These are phyloP conservation scores for Plasmodium inui DNA, from an alignment of 169 alveolate genomes.

Conservation along the genomic window DNA sequence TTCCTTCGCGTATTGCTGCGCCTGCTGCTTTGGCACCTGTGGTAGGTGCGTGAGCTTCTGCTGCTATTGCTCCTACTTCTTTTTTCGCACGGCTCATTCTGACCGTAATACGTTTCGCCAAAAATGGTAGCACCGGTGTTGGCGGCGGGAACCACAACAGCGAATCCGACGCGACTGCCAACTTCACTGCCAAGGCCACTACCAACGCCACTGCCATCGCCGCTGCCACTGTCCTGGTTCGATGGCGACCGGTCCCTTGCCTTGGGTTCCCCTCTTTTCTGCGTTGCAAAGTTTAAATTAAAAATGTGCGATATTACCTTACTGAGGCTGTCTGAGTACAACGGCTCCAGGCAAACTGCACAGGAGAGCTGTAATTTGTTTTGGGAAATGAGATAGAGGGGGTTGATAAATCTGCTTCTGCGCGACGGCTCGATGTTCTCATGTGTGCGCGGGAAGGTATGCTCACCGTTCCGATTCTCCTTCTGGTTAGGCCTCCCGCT, in stretches of 20 bases:
- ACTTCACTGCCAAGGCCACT: not conserved
- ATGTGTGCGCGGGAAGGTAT: not conserved
- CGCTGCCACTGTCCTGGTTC: not conserved
- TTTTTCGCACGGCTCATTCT: not conserved
- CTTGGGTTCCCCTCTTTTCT: not conserved
- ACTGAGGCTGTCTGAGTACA: constrained; percentile 47
- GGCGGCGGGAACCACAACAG: not conserved
- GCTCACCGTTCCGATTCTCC: not conserved
- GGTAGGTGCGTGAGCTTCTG: not conserved
- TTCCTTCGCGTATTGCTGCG: not conserved
- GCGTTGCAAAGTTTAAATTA: constrained; percentile 18
- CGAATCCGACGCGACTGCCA: not conserved
- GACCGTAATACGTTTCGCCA: not conserved
- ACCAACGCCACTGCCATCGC: not conserved
- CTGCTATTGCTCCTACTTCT: not conserved
- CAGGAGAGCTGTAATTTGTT: constrained; percentile 54
- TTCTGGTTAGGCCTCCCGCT: not conserved
- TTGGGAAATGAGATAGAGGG: constrained; percentile 53
- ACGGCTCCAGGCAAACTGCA: constrained; percentile 63
- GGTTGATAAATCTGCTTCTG: constrained; percentile 24
- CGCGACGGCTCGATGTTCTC: not conserved
- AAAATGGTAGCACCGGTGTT: not conserved
- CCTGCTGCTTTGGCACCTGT: not conserved
- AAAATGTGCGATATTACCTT: constrained; percentile 45
- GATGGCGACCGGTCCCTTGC: not conserved